Base-by-base conservation (phyloP, 2,329 filamentous ascomycete species). In the Xylaria arbuscula region DNA sequence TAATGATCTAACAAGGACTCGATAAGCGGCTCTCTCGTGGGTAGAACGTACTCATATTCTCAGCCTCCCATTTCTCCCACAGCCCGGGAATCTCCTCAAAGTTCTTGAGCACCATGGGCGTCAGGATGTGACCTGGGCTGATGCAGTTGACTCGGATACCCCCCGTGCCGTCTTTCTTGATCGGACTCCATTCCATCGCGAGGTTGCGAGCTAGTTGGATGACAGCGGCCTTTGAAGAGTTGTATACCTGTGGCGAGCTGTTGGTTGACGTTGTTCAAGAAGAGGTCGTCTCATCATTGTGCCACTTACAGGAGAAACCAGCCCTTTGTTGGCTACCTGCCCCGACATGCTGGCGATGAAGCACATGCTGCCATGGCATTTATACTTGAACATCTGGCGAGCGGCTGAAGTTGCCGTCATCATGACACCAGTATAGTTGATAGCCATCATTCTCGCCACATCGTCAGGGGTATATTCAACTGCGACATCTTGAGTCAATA, bases 401-500 rank as follows among this genome's bases (percentile, higher is more conserved):
- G 92, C 92, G 10, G 89, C 88, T 24, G 90, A 88, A 77, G 90
- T 89, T 34, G 91, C 91, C 73, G 90, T 93, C 83, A 91, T 84
- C 80, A 89, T 88, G 28, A 88, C 88, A 32, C 91, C 91, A 28
- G 86, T 91, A 76, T 92, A 83, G 80, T 94, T 92, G 71, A 92
- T 87, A 74, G 89, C 83, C 74, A 93, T 83, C 78, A 93, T 89
- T 79, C 89, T 85, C 72, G 88, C 83, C 81, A 89, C 76, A 64
- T 82, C 78, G 1, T 76, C 82, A 51, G 89, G 85, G 24, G 83
- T 84, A 76, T 93, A 93, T 36, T 93, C 90, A 50, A 91, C 78
- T 2, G 90, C 90, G 0, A 34, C n/a, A 47, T 59, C 19, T 50
- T 40, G 50, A n/a, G 61, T 68, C 32, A 68, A 17, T 55, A 24